These are phyloP conservation scores for Chalciporus pseudorubinellus DNA, from an alignment of 768 basidiomycete species.

Conservation along the genomic window DNA sequence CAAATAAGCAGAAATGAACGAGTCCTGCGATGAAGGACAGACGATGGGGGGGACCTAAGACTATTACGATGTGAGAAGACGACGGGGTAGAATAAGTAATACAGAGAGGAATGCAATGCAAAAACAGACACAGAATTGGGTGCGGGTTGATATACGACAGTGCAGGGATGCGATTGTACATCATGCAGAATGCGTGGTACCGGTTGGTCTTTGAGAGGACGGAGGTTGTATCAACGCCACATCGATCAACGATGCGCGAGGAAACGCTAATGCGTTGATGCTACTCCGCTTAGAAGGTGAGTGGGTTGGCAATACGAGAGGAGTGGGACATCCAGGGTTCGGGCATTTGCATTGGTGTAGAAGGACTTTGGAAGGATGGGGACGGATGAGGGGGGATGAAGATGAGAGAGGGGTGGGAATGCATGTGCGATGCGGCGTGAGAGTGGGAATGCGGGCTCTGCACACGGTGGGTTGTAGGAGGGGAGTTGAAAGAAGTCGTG, in stretches of 20 bases:
- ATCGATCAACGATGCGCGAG: constrained; percentile 15
- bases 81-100: not conserved
- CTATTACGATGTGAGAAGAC: not conserved
- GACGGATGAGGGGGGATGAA: not conserved
- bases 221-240: not conserved
- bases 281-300: constrained; percentile 10
- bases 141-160: constrained; percentile 13
- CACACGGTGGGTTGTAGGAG: not conserved
- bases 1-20: not conserved
- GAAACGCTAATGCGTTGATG: not conserved
- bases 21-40: not conserved
- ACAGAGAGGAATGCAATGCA: constrained; percentile 10
- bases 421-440: not conserved
- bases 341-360: constrained; percentile 16
- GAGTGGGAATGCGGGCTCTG: constrained; percentile 1
- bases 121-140: not conserved
- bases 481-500: constrained; percentile 10
- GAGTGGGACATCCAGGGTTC: constrained; percentile 22
- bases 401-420: not conserved
- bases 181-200: constrained; percentile 4
- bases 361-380: constrained; percentile 11
- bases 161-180: constrained; percentile 7
- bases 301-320: not conserved
- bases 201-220: not conserved
- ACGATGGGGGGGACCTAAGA: not conserved